phyloP scores from a whole-genome alignment of 1,284 basidiomycete genomes.

The Leccinum pseudoinsigne region DNA sequence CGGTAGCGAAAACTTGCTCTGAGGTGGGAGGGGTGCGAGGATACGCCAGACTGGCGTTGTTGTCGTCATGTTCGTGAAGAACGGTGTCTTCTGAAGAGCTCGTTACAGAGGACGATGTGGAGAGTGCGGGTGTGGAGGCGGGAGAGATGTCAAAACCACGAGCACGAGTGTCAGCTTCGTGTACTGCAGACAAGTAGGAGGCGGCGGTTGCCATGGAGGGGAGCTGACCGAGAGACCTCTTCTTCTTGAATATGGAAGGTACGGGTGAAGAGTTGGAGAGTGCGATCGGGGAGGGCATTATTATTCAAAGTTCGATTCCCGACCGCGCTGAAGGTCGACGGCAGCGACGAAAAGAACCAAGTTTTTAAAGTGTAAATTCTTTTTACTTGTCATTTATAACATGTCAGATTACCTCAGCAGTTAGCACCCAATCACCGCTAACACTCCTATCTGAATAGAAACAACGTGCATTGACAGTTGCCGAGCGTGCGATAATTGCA shows the following conservation, averaged over 20 bases:
- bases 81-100: conserved; percentile 63
- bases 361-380: conserved; percentile 8
- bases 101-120: conserved; percentile 66
- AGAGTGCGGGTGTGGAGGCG: conserved; percentile 61
- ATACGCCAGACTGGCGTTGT: conserved; percentile 51
- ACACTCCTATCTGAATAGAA: too few species aligned
- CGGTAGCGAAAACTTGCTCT: conserved; percentile 69
- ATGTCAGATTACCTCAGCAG: conserved; percentile 27
- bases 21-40: conserved; percentile 70
- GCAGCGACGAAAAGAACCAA: conserved; percentile 6
- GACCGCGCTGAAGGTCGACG: conserved; percentile 1
- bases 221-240: conserved; percentile 48
- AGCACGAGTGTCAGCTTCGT: conserved; percentile 65
- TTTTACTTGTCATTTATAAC: conserved; percentile 20
- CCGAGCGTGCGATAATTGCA: too few species aligned
- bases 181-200: conserved; percentile 71
- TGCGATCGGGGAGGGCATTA: conserved; percentile 55
- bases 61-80: conserved; percentile 50
- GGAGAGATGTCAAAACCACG: conserved; percentile 38
- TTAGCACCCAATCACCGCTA: too few species aligned
- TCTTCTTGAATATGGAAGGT: conserved; percentile 62
- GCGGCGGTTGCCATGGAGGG: conserved; percentile 58
- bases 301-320: conserved; percentile 2
- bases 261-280: conserved; percentile 43
- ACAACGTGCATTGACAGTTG: too few species aligned